A percentile compares a stretch with the other conserved stretches of the same genome.
Evolutionary conservation across 441 rosid species (phyloP).

Genomic region (Gossypium laxum): DNA sequence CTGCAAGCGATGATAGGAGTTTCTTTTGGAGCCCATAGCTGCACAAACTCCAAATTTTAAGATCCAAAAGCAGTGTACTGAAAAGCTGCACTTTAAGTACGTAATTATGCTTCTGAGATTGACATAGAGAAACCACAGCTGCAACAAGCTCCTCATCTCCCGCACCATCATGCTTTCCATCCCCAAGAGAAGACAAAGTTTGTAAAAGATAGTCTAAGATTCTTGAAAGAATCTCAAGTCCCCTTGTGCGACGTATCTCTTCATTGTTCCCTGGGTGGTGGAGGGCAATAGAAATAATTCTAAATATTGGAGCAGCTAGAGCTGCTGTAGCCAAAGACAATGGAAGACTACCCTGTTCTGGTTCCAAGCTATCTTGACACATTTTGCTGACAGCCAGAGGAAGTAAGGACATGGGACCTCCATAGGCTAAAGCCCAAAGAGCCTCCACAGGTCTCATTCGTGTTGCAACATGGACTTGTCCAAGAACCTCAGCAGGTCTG

Average conservation of each 20-base stretch:
- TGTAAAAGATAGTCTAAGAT: constrained; percentile 76
- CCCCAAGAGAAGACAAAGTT: constrained; percentile 60
- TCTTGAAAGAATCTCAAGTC: constrained; percentile 87
- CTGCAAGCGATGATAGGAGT: constrained; percentile 85
- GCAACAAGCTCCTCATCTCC: constrained; percentile 95
- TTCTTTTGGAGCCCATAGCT: constrained; percentile 96
- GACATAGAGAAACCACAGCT: constrained; percentile 85
- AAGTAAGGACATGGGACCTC: constrained; percentile 93
- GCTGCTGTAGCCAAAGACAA: constrained; percentile 55
- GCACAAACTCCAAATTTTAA: constrained; percentile 92
- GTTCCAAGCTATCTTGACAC: constrained; percentile 67
- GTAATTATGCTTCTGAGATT: constrained; percentile 75
- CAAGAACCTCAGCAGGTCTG: constrained; percentile 96
- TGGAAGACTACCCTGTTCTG: constrained; percentile 48
- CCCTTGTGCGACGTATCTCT: constrained; percentile 64
- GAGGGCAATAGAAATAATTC: constrained; percentile 70
- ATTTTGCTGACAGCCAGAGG: constrained; percentile 71
- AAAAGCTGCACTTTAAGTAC: constrained; percentile 91
- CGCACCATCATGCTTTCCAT: constrained; percentile 54
- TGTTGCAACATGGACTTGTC: constrained; percentile 92
- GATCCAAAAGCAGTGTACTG: constrained; percentile 73
- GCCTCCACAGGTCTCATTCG: constrained; percentile 84
- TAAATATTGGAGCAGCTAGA: constrained; percentile 85
- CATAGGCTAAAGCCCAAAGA: constrained; percentile 92
- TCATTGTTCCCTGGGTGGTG: constrained; percentile 86